Percentiles rank a stretch among this genome's conserved stretches.
These are phyloP conservation scores for Gymnopilus junonius DNA, from an alignment of 768 basidiomycete genomes.

Conservation along the genomic window DNA sequence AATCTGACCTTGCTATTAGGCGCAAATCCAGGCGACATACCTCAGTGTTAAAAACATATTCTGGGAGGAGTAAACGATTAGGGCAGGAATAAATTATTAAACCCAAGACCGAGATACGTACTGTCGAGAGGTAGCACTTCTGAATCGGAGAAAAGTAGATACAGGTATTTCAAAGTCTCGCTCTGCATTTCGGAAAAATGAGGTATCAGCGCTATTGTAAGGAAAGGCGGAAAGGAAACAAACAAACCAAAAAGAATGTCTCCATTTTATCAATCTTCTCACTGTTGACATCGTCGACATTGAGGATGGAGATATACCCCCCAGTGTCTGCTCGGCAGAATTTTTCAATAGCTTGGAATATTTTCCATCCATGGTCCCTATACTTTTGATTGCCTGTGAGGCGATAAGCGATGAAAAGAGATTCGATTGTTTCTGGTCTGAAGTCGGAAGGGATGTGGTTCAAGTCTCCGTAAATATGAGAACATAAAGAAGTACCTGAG, in stretches of 20 bases:
- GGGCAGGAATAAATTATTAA: background rate
- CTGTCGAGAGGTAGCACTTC: constrained; percentile 73
- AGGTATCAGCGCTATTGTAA: background rate
- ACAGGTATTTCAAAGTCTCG: constrained; percentile 93
- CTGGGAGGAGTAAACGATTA: constrained; percentile 35
- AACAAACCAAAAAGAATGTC: constrained; percentile 85
- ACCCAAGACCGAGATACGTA: constrained; percentile 40
- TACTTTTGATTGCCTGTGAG: constrained; percentile 85
- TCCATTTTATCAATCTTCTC: constrained; percentile 90
- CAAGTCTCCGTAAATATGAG: background rate
- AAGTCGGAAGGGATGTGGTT: background rate
- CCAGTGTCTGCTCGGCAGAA: constrained; percentile 79
- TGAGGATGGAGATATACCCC: constrained; percentile 84
- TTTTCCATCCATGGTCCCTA: constrained; percentile 84
- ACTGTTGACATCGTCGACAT: constrained; percentile 79
- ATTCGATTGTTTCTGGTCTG: constrained; percentile 93
- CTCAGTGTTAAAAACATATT: constrained; percentile 93
- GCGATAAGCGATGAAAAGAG: constrained; percentile 89
- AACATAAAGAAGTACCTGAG: constrained; percentile 55
- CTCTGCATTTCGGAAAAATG: constrained; percentile 50
- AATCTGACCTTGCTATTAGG: background rate
- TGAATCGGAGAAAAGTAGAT: constrained; percentile 83
- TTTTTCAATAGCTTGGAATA: constrained; percentile 89
- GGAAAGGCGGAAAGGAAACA: background rate
- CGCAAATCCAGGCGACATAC: constrained; percentile 8